Evolutionary conservation across 2,329 filamentous ascomycete species (phyloP), one percentile per base, ranked within the genome.

Genomic region (Trichoderma sp.): DNA sequence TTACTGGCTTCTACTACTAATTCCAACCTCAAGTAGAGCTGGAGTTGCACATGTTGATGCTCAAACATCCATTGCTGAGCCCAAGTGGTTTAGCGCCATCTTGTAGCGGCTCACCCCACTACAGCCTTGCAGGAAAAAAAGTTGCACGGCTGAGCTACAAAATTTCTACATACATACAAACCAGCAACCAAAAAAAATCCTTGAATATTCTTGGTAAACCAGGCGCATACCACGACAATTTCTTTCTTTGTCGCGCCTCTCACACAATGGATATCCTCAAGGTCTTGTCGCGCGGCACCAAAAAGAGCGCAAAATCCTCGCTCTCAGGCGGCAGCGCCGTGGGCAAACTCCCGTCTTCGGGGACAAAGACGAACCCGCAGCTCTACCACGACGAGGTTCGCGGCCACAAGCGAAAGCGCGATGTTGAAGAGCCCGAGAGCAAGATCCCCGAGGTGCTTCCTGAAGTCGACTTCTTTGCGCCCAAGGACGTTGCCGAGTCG

Each of bases 281-380:
- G 77, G 83, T 94, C 36, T 84, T 94, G 72, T 93, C 92, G 43
- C 87, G 92, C 65, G 91, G 91, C 71, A 90, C 89, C 3, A 93
- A 92, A 73, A 85, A 85, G 76, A 82, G 85, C 15, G 78, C 83
- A 6, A 85, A 82, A 71, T 76, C 78, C 20, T 73, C 80, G 53
- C 76, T 75, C 30, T 69, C 73, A 39, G 75, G 74, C 53, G 78
- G 80, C 34, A 76, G 76, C 34, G 77, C 79, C 34, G 73, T 81
- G 23, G 76, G 82, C 3, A 86, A 84, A 70, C 83, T 92, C 36
- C 91, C 91, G 7, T 93, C 91, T 4, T 88, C 88, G 66, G 91
- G 91, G 73, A 88, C 86, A 26, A 84, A 84, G 73, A 82, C 87
- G 57, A 91, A 91, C 76, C 91, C 92, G 9, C 92, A 94, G 80